These are phyloP conservation scores for Aeminium ludgeri DNA, from an alignment of 495 filamentous ascomycete genomes.

Conservation along the genomic window DNA sequence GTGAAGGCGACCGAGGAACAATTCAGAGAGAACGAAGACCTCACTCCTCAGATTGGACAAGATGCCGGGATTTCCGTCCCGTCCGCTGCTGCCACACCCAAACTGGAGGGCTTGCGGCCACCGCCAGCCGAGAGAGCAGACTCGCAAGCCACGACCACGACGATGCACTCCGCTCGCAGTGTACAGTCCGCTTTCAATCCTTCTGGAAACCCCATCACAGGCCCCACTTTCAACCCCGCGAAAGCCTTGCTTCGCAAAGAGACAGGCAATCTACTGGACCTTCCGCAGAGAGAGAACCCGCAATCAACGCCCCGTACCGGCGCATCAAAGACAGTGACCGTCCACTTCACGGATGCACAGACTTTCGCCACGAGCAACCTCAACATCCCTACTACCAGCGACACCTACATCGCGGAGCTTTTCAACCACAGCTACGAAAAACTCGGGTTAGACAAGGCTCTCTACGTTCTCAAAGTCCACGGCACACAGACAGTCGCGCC, in stretches of 20 bases:
- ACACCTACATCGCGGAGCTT: conserved; percentile 88
- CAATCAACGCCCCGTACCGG: conserved; percentile 53
- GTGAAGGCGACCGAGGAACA: conserved; percentile 64
- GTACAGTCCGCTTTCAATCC: conserved; percentile 23
- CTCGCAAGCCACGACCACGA: background rate
- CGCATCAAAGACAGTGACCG: conserved; percentile 67
- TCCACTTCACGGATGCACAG: conserved; percentile 57
- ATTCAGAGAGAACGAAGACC: conserved; percentile 57
- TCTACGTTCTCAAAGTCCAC: conserved; percentile 74
- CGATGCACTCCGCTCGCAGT: background rate
- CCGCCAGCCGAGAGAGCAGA: conserved; percentile 11
- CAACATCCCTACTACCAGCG: conserved; percentile 70
- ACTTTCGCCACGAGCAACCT: conserved; percentile 43
- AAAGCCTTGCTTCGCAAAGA: conserved; percentile 23
- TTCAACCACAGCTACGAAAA: conserved; percentile 80
- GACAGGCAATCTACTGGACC: conserved; percentile 29
- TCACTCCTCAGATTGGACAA: conserved; percentile 45
- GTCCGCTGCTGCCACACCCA: too few species aligned
- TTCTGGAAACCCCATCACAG: conserved; percentile 26
- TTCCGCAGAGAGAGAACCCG: conserved; percentile 22
- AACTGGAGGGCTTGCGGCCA: background rate
- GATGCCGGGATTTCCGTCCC: background rate
- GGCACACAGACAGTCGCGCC: conserved; percentile 70
- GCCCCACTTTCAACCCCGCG: conserved; percentile 20
- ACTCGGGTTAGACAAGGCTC: conserved; percentile 74